Base-by-base conservation (phyloP, 2,329 filamentous ascomycete species). In the Botrytis cinerea region DNA sequence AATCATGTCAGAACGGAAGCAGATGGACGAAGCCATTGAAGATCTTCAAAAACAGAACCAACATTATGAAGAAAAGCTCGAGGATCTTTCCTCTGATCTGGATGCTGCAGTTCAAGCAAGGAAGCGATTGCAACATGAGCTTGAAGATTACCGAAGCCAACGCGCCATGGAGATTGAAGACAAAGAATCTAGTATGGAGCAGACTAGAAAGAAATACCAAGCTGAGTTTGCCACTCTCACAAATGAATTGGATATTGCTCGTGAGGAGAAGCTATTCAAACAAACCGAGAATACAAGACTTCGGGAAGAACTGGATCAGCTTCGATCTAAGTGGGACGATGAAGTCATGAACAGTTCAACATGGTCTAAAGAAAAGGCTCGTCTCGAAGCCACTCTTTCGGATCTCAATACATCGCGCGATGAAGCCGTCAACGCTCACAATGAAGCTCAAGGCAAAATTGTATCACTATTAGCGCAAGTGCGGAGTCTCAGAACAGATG, bases 141-240 rank as follows among this genome's bases (percentile, higher is more conserved):
- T 99, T 4, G 95, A 98, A 82, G 95, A 99, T 83, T 99, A 98
- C 85, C 91, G 96, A 74, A 97, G 91, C 81, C 95, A 98, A 83
- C 90, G 95, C 64, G 95, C 95, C 73, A 97, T 97, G 82, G 96
- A 98, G 79, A 93, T 98, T 73, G 96, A 98, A 82, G 95, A 99
- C 83, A 98, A 96, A 82, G 95, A 98, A 83, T 92, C 92, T 16
- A 96, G 93, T 77, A 93, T 98, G 89, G 96, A 99, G 83, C 95
- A 98, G 83, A 98, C 95, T 61, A 90, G 95, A 80, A 96, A 95
- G 86, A 99, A 98, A 86, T 99, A 98, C 81, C 96, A 98, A 81
- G 89, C 91, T 60, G 95, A 99, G 82, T 94, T 98, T 81, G 92
- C 93, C 25, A 92, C 92, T 6, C 86, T 98, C 67, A 96, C 93